Percentiles rank a stretch among this genome's conserved stretches.
phyloP scores from a whole-genome alignment of 176 grass and related monocot genomes.

The Metroxylon sagu region DNA sequence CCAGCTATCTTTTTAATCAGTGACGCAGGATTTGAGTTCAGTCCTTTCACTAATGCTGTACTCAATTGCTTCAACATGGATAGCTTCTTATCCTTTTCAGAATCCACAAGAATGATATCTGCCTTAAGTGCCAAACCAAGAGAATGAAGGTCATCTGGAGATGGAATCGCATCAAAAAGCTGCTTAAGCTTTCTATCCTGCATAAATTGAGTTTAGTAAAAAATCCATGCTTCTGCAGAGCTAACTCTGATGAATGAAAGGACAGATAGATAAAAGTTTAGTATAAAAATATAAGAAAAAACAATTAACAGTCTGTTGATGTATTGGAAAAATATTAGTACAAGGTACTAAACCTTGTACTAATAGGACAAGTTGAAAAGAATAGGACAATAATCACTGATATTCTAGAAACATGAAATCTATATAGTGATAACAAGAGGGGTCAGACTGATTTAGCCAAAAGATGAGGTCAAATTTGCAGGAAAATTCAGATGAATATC shows the following conservation, averaged over 20 bases:
- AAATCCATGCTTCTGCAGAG: background rate
- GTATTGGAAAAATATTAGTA: too few relatives aligned
- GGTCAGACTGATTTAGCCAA: too few relatives aligned
- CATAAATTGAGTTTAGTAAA: constrained; percentile 18
- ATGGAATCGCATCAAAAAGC: constrained; percentile 68
- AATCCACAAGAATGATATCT: constrained; percentile 83
- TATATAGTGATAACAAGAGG: too few relatives aligned
- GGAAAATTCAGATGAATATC: too few relatives aligned
- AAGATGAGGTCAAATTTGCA: too few relatives aligned
- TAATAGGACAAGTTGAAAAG: too few relatives aligned
- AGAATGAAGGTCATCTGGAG: constrained; percentile 68
- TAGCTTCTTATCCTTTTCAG: constrained; percentile 86
- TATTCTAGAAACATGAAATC: too few relatives aligned
- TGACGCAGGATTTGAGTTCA: constrained; percentile 62
- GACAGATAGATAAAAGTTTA: too few relatives aligned
- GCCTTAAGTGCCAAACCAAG: constrained; percentile 86
- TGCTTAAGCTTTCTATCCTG: constrained; percentile 94
- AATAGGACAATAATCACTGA: too few relatives aligned
- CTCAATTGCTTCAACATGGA: constrained; percentile 79
- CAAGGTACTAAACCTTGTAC: too few relatives aligned
- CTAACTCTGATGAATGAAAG: constrained; percentile 3
- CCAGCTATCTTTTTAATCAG: constrained; percentile 81
- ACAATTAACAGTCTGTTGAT: too few relatives aligned
- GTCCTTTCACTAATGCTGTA: constrained; percentile 77
- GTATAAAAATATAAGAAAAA: too few relatives aligned